Conservation (phyloP, 331 rosid genomes). For the Quercus tomentella region DNA sequence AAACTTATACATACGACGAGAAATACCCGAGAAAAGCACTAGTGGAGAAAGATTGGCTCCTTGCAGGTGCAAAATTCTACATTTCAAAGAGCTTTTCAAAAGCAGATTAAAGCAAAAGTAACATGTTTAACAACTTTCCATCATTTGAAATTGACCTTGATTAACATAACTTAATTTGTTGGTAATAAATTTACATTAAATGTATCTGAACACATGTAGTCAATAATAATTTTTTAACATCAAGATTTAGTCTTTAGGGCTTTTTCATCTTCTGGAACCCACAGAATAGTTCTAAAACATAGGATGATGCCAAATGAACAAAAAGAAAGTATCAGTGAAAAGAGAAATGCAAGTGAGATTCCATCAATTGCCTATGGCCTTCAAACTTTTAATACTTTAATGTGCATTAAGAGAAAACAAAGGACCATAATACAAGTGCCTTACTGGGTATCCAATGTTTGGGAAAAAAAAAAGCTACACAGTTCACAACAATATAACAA, state of each 20-base stretch:
- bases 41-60: background rate
- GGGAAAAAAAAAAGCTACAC: conserved; percentile 21
- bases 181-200: background rate
- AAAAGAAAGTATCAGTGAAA: background rate
- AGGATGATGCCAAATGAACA: background rate
- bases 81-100: background rate
- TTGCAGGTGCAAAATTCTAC: background rate
- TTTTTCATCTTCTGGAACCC: conserved; percentile 8
- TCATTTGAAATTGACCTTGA: background rate
- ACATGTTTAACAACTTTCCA: background rate
- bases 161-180: background rate
- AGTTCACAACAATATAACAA: conserved; percentile 33
- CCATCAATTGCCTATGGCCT: conserved; percentile 4
- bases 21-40: too few relatives aligned
- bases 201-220: background rate
- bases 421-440: conserved; percentile 30
- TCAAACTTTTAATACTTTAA: conserved; percentile 31
- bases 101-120: background rate
- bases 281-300: background rate
- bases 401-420: conserved; percentile 39
- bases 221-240: background rate
- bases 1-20: too few relatives aligned
- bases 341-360: conserved; percentile 2
- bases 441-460: conserved; percentile 59
- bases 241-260: background rate